Base-by-base conservation (phyloP, 2,329 filamentous ascomycete genomes). In the Phaeoacremonium minimum region DNA sequence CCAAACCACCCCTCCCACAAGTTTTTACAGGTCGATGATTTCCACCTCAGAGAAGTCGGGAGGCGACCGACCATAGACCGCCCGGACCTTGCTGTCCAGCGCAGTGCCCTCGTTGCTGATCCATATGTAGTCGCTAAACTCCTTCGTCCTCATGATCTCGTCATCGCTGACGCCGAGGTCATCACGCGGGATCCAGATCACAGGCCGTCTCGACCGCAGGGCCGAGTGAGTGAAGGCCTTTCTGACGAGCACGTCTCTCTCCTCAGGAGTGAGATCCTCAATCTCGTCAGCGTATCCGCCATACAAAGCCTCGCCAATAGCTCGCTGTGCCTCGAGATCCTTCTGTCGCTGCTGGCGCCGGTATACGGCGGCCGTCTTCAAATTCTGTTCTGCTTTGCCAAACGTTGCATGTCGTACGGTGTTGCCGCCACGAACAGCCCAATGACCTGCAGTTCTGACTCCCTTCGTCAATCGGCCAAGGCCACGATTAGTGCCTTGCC, bases 41-140 rank as follows among this genome's bases (percentile, higher is more conserved):
- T 95, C 88, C 18, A 91, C 71, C 60, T 94, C 87, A 0, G 85
- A 89, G 56, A 95, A 94, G 61, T 95, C 89, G 0, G 90, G 90
- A 13, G 90, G 90, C 42, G 88, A 86, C 44, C 79, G 80, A 45
- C 85, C 84, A 59, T 93, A 96, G 26, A 95, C 78, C 5, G 95
- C 88, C 14, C 85, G 79, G 18, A 80, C 79, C 58, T 88, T 89
- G 38, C 80, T 85, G 64, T 96, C 88, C 48, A 97, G 67, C 8
- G 87, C 86, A 15, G 91, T 89, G 40, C 89, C 89, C 57, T 94
- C 85, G 58, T 96, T 96, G 50, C 87, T 95, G 55, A 97, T 89
- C 86, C 89, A 95, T 35, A 97, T 85, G 43, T 80, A 72, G 41
- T 86, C 78, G 54, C 83, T 91, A 56, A 89, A 85, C 32, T 73